These are phyloP conservation scores for Leishmania amazonensis DNA, from an alignment of 208 protist genomes.

Conservation along the genomic window DNA sequence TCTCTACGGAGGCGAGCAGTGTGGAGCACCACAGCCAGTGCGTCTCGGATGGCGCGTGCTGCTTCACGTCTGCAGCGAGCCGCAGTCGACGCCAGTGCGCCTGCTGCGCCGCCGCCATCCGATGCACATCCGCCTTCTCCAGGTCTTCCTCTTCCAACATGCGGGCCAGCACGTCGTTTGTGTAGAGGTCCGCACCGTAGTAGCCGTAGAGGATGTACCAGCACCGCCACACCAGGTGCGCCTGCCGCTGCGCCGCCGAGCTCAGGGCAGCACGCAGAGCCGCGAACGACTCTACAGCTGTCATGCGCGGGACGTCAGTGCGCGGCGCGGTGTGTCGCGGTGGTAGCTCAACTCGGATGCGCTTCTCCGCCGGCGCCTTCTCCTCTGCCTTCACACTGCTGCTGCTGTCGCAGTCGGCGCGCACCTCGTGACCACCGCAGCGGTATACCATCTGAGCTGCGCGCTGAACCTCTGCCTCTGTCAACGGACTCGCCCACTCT, in stretches of 20 bases:
- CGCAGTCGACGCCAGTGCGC: conserved; percentile 11
- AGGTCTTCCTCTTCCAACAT: conserved; percentile 16
- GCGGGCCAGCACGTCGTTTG: conserved; percentile 8
- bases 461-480: conserved; percentile 5
- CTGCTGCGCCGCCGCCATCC: conserved; percentile 23
- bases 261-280: conserved; percentile 6
- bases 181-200: conserved; percentile 30
- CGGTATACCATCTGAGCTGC: not conserved
- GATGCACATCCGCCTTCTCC: conserved; percentile 13
- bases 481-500: conserved; percentile 18
- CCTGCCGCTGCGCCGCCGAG: conserved; percentile 9
- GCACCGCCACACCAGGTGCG: conserved; percentile 26
- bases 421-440: not conserved
- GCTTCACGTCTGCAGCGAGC: conserved; percentile 3
- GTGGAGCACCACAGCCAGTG: conserved; percentile 24
- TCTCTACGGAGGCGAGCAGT: conserved; percentile 16
- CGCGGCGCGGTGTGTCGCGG: not conserved
- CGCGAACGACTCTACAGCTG: not conserved
- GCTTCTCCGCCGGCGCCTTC: conserved; percentile 12
- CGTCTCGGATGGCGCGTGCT: conserved; percentile 31
- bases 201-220: conserved; percentile 25
- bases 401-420: not conserved
- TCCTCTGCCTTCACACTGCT: not conserved
- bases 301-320: not conserved
- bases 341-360: not conserved